A percentile compares a stretch with the other conserved stretches of the same genome.
Conservation (phyloP, 352 stramenopile genomes). For the Pythium aphanidermatum region DNA sequence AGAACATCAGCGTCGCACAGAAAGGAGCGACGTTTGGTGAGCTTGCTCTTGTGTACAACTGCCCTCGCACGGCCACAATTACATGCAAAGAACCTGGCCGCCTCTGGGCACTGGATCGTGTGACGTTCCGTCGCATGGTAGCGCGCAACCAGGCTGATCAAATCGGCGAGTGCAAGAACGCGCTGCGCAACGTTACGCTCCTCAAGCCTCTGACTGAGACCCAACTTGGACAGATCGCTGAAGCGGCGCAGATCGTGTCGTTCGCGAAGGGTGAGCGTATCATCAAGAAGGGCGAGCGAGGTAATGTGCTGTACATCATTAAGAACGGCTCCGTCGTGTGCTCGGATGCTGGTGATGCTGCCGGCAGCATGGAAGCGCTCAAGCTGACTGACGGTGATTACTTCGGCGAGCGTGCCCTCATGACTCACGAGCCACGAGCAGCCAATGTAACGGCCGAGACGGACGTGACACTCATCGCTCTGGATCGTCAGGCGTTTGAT, state of each 20-base stretch:
- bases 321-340: conserved; percentile 61
- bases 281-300: conserved; percentile 75
- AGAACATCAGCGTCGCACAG: conserved; percentile 75
- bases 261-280: conserved; percentile 71
- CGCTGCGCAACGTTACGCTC: conserved; percentile 48
- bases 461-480: conserved; percentile 42
- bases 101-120: conserved; percentile 83
- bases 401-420: conserved; percentile 90
- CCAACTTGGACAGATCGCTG: conserved; percentile 52
- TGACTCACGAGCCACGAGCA: conserved; percentile 79
- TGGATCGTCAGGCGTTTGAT: conserved; percentile 91
- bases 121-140: conserved; percentile 83
- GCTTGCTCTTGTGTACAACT: conserved; percentile 97
- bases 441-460: conserved; percentile 81
- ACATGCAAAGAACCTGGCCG: conserved; percentile 38
- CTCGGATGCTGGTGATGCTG: conserved; percentile 46
- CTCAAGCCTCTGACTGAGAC: conserved; percentile 48
- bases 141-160: conserved; percentile 68
- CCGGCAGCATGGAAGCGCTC: no score
- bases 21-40: conserved; percentile 91
- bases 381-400: conserved; percentile 71
- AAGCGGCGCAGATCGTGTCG: conserved; percentile 59
- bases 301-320: conserved; percentile 86
- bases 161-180: conserved; percentile 57
- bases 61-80: conserved; percentile 92